A percentile compares a stretch with the other conserved stretches of the same genome.
Conservation (phyloP, 805 yeast species). For the Ogataea trehalophila region DNA sequence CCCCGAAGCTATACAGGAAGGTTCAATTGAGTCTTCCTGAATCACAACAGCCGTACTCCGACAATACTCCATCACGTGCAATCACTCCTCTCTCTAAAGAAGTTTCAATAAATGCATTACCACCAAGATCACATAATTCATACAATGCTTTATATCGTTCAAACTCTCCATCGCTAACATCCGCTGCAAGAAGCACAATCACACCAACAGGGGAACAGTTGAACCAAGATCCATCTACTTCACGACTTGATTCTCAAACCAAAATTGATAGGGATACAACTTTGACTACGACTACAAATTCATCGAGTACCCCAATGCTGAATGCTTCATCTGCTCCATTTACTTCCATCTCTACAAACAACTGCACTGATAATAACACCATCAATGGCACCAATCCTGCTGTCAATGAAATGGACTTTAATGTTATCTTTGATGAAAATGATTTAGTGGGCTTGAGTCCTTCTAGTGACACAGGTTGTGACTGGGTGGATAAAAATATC, state of each 20-base stretch:
- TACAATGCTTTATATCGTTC: no score
- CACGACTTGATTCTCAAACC: no score
- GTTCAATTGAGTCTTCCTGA: slow-evolving; percentile 32
- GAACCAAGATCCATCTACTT: no score
- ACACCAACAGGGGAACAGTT: no score
- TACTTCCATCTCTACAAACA: background rate
- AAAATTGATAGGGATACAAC: no score
- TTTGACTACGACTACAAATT: no score
- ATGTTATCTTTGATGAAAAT: slow-evolving; percentile 18
- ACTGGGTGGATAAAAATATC: slow-evolving; percentile 49
- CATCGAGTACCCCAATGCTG: no score
- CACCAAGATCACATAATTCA: no score
- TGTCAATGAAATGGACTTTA: slow-evolving; percentile 24
- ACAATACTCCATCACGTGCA: background rate
- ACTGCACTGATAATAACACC: background rate
- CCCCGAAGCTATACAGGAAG: slow-evolving; percentile 37
- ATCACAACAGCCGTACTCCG: background rate
- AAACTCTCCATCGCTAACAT: no score
- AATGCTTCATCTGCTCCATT: no score
- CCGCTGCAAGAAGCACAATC: no score
- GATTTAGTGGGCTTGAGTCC: slow-evolving; percentile 22
- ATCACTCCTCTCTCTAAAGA: background rate
- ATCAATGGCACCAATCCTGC: slow-evolving; percentile 2
- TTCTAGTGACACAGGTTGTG: slow-evolving; percentile 48
- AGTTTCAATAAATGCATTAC: no score